Base-by-base conservation (phyloP, 1,284 basidiomycete species). In the Ganoderma lucidum region DNA sequence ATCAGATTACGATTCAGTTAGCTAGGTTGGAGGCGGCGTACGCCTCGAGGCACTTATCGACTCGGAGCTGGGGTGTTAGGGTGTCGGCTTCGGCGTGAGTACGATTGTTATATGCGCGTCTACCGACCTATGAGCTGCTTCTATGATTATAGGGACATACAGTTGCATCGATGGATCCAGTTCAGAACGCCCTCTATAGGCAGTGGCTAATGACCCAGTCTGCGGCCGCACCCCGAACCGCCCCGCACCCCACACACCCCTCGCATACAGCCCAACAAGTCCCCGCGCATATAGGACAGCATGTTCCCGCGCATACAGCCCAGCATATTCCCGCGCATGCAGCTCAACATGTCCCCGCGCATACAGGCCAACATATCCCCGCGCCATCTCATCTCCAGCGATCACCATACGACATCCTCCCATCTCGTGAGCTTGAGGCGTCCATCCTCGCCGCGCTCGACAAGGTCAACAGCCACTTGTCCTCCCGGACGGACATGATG, bases 401-500 rank as follows among this genome's bases (percentile, higher is more conserved):
- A 12, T 35, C 41, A 14, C 59, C 39, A 0, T 42, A 61, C 6
- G 59, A 61, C 39, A 23, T 12, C 6, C 59, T 41, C 9, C 62
- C 62, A 0, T 68, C 68, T 23, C 64, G 56, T 6, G 68, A 71
- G 10, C 45, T 73, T 23, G 23, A 67, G 35, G n/a, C n/a, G 3
- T n/a, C 41, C 2, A 28, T 73, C 17, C 17, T n/a, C 0, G 30
- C 58, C 5, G 42, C 61, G 0, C 32, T 73, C 3, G 68, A 68
- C 5, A 55, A 53, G 35, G 4, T 48, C 41, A 68, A 68, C 35
- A 37, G 35, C 1, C 64, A 64, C 8, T 55, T 45, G 8, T 55
- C 66, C 8, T n/a, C 64, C 10, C 66, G 64, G 14, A 37, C 71
- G 23, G 58, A 69, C 60, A 42, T 51, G 5, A 63, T 71, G n/a